Evolutionary conservation across 2,329 filamentous ascomycete species (phyloP).

Genomic region (Xylariaceae sp.): DNA sequence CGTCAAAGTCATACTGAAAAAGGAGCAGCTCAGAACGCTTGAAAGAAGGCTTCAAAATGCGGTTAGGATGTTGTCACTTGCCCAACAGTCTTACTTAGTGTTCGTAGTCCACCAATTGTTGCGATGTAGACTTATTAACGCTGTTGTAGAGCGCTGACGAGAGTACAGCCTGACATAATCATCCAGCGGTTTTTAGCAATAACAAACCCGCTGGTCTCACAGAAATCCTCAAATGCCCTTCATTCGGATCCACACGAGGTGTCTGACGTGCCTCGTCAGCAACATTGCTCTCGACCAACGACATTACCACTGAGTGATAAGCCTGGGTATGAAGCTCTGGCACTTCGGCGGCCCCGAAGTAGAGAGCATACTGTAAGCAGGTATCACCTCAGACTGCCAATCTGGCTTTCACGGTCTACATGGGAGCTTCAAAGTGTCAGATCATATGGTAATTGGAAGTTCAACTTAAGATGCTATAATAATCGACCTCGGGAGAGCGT

Average conservation of each 20-base stretch:
- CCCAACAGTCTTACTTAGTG: slow-evolving; percentile 34
- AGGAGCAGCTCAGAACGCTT: slow-evolving; percentile 26
- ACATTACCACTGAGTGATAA: not conserved
- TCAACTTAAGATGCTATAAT: slow-evolving; percentile 8
- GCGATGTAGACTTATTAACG: not conserved
- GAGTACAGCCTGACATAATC: slow-evolving; percentile 31
- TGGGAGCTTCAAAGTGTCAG: slow-evolving; percentile 13
- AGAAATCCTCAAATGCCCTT: not conserved
- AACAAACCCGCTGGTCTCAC: not conserved
- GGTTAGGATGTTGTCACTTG: slow-evolving; percentile 27
- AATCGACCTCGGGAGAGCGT: not conserved
- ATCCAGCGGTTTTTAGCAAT: slow-evolving; percentile 22
- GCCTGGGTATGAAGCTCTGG: too few species aligned
- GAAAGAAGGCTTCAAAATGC: slow-evolving; percentile 31
- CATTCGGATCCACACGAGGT: not conserved
- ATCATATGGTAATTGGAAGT: slow-evolving; percentile 13
- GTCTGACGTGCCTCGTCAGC: not conserved
- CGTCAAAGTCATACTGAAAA: slow-evolving; percentile 31
- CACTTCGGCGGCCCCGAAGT: not conserved
- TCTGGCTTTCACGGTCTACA: not conserved
- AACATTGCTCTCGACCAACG: not conserved
- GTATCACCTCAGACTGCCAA: not conserved
- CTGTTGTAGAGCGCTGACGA: slow-evolving; percentile 24
- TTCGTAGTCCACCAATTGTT: slow-evolving; percentile 7
- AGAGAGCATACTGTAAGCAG: not conserved